A percentile compares a stretch with the other conserved stretches of the same genome.
phyloP scores from a whole-genome alignment of 148 eudicot species.

The Arbutus unedo region DNA sequence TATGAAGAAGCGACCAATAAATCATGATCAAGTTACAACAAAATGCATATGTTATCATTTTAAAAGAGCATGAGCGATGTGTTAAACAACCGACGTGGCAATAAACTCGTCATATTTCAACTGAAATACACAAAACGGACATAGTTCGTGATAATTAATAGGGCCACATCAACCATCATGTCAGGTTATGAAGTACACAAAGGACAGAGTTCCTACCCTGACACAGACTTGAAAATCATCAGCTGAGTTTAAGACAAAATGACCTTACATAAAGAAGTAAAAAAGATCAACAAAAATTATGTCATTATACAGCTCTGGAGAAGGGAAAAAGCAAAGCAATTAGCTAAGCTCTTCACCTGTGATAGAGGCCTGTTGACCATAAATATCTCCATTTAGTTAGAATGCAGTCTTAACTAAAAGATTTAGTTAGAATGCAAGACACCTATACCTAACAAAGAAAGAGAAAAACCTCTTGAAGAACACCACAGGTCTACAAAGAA shows the following conservation, averaged over 20 bases:
- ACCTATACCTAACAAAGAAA: not conserved
- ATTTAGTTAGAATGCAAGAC: not conserved
- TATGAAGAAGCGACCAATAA: not conserved
- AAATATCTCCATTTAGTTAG: not conserved
- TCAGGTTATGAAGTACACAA: not conserved
- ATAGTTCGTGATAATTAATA: not conserved
- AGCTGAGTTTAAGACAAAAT: not conserved
- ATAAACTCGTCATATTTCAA: not conserved
- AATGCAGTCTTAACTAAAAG: not conserved
- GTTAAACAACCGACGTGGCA: not conserved
- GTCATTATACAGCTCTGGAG: no score
- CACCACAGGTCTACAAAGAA: not conserved
- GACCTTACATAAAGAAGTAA: not conserved
- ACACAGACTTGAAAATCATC: not conserved
- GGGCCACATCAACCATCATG: not conserved
- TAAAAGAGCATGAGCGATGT: not conserved
- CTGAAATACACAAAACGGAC: not conserved
- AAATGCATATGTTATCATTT: not conserved
- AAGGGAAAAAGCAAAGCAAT: no score
- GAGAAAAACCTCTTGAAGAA: not conserved
- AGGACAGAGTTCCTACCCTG: not conserved
- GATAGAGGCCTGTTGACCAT: not conserved
- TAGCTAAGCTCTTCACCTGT: no score
- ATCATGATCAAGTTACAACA: not conserved
- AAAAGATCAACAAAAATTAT: not conserved